Evolutionary conservation across 2,329 filamentous ascomycete species (phyloP), one percentile per base, ranked within the genome.

Genomic region (Hypoxylon sp.): DNA sequence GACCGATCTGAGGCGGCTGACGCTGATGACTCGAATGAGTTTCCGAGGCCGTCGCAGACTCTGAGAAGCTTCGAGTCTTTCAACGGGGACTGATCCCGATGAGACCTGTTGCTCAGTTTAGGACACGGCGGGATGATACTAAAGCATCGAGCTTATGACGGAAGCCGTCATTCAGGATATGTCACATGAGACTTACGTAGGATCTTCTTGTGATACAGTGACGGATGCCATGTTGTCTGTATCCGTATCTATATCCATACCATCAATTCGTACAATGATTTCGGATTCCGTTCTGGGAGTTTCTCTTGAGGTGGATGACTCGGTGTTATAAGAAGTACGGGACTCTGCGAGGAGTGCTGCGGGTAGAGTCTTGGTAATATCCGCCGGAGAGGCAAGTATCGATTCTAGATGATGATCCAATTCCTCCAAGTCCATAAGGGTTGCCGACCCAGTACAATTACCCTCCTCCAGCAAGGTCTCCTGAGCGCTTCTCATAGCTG

Each of bases 1-100:
- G 88, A 89, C 27, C 83, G 79, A 62, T 90, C 87, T 68, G 87
- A 86, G 33, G 85, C 71, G 64, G 79, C 81, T 17, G 86, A 86
- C 20, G 85, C 79, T n/a, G 87, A 87, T 13, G 88, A 89, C 50
- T 82, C 81, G 69, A 86, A 81, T 37, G 85, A 87, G 44, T 76
- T 81, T 73, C 75, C 76, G 68, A 71, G 76, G 33, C 61, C 69
- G 30, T 46, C 68, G 50, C 70, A 69, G 57, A 59, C 60, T 22
- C 58, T 64, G 8, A 66, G 60, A 73, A 79, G 54, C 74, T 75
- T 70, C 76, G 79, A 64, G 77, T 80, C 66, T 14, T 60, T 61
- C 77, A 77, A 70, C 73, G 77, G 70, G 69, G 74, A 59, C 55
- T 57, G 57, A 53, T 51, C 54, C 20, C 37, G 67, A 77, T 68